Percentiles rank a stretch among this genome's conserved stretches.
These are phyloP conservation scores for Dryadomyces quercivorus DNA, from an alignment of 2,329 filamentous ascomycete species.

Conservation along the genomic window DNA sequence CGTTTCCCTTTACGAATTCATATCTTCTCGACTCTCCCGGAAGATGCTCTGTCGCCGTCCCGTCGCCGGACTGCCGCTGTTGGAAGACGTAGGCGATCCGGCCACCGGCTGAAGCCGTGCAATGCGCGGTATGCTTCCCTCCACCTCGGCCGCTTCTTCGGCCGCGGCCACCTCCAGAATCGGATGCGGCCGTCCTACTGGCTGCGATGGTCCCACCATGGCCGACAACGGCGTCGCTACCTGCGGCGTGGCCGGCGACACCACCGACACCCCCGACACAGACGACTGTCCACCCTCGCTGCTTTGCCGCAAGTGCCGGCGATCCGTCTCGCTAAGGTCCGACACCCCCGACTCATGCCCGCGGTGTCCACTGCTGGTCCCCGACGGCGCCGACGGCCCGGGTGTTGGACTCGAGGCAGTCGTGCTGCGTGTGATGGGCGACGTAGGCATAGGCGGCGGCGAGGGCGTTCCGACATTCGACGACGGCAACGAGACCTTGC, in stretches of 20 bases:
- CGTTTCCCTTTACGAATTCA: background rate
- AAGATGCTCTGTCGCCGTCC: conserved; percentile 9
- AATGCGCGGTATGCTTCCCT: background rate
- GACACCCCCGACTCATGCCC: conserved; percentile 25
- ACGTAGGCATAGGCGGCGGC: background rate
- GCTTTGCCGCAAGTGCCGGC: conserved; percentile 26
- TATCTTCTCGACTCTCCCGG: conserved; percentile 7
- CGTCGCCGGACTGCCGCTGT: background rate
- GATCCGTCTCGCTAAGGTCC: conserved; percentile 26
- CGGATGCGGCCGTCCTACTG: background rate
- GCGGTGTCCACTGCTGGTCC: background rate
- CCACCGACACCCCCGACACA: conserved; percentile 7
- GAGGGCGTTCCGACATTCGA: background rate
- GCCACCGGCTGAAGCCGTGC: background rate
- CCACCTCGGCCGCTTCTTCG: conserved; percentile 2
- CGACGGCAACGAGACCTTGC: background rate
- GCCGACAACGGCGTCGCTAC: background rate
- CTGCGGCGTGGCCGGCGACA: conserved; percentile 3
- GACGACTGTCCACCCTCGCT: conserved; percentile 26
- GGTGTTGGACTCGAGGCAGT: background rate
- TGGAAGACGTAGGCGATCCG: background rate
- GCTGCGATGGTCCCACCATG: background rate
- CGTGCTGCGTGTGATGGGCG: background rate
- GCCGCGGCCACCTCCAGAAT: background rate
- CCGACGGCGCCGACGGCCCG: background rate